Evolutionary conservation across 2,329 filamentous ascomycete species (phyloP).

Genomic region (Aureobasidium sp.): DNA sequence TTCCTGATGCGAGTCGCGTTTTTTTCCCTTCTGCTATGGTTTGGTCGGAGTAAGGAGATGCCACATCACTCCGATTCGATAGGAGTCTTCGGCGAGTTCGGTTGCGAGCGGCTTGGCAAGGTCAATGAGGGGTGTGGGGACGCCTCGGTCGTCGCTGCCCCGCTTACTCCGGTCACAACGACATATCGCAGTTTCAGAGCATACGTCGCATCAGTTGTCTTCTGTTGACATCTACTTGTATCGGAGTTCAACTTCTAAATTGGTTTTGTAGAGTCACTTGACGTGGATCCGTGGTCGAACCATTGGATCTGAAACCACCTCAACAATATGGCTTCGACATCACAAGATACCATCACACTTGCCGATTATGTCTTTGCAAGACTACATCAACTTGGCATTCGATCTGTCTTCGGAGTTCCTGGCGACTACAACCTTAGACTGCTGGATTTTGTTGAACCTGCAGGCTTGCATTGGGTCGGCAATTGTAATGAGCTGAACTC

Average conservation of each 20-base stretch:
- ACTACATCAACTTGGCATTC: slow-evolving; percentile 38
- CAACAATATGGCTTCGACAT: background rate
- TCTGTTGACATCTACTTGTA: background rate
- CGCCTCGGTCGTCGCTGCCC: background rate
- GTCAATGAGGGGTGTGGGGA: background rate
- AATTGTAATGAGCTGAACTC: slow-evolving; percentile 55
- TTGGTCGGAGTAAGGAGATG: slow-evolving; percentile 4
- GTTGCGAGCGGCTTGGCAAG: slow-evolving; percentile 2
- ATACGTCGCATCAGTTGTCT: background rate
- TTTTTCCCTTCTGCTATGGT: background rate
- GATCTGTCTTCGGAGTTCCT: slow-evolving; percentile 42
- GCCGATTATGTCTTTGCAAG: slow-evolving; percentile 34
- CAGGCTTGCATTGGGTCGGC: slow-evolving; percentile 51
- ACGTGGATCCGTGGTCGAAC: background rate
- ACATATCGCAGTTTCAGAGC: background rate
- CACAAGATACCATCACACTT: slow-evolving; percentile 2
- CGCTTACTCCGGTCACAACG: slow-evolving; percentile 5
- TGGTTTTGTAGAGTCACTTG: background rate
- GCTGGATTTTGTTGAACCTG: slow-evolving; percentile 51
- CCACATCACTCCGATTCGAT: slow-evolving; percentile 6
- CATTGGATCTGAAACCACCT: slow-evolving; percentile 1
- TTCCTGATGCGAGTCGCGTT: background rate
- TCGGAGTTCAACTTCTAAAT: background rate
- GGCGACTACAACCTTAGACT: slow-evolving; percentile 32
- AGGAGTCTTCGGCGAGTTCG: slow-evolving; percentile 10